Percentiles rank a stretch among this genome's conserved stretches.
phyloP scores from a whole-genome alignment of 805 yeast species.

The Debaryomyces tyrocola region DNA sequence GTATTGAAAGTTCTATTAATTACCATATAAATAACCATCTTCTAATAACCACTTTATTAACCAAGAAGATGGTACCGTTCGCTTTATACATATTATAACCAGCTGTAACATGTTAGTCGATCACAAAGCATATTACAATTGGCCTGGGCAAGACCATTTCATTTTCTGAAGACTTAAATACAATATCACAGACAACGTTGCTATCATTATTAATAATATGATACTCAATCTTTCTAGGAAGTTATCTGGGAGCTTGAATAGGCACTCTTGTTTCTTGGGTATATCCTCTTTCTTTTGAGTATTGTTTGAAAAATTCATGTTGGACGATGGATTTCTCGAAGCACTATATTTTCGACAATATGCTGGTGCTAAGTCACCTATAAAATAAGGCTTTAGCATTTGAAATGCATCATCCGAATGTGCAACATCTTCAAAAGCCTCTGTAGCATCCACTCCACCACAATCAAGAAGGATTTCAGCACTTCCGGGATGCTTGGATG shows the following conservation, averaged over 20 bases:
- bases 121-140: too few species aligned
- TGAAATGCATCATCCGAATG: constrained; percentile 35
- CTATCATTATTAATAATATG: constrained; percentile 10
- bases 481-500: constrained; percentile 77
- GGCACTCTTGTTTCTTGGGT: too few species aligned
- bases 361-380: constrained; percentile 24
- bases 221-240: constrained; percentile 10
- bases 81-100: too few species aligned
- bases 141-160: constrained; percentile 11
- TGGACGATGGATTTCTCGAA: constrained; percentile 9
- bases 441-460: constrained; percentile 77
- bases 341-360: constrained; percentile 16
- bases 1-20: too few species aligned
- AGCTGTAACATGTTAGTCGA: too few species aligned
- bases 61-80: too few species aligned
- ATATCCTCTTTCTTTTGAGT: neutral
- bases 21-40: too few species aligned
- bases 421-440: constrained; percentile 55
- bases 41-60: too few species aligned
- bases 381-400: constrained; percentile 28
- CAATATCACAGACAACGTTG: constrained; percentile 13
- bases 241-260: too few species aligned
- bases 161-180: constrained; percentile 18
- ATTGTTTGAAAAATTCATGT: neutral
- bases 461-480: constrained; percentile 72